Percentiles rank a stretch among this genome's conserved stretches.
These are phyloP conservation scores for Esteya vermicola DNA, from an alignment of 2,329 filamentous ascomycete species.

Conservation along the genomic window DNA sequence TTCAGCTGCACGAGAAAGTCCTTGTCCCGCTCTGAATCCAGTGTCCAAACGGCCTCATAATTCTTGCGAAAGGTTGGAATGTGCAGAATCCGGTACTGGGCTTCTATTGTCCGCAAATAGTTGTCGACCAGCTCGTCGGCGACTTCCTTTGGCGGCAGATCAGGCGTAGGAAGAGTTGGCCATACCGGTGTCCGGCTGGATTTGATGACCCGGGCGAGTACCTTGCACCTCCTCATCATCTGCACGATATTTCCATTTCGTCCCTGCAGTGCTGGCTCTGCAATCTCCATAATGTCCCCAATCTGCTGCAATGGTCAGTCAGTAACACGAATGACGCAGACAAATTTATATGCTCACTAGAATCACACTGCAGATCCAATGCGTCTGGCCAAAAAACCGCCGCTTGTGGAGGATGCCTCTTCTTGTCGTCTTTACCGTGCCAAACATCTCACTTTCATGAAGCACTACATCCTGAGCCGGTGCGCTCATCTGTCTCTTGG, in stretches of 20 bases:
- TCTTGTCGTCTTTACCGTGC: constrained; percentile 3
- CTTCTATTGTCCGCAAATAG: constrained; percentile 42
- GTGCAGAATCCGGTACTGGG: constrained; percentile 41
- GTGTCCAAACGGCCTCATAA: constrained; percentile 34
- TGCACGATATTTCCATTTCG: constrained; percentile 18
- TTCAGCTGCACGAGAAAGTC: constrained; percentile 35
- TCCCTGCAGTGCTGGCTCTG: constrained; percentile 15
- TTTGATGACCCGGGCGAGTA: constrained; percentile 37
- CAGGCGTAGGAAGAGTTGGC: constrained; percentile 2
- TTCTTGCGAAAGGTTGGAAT: constrained; percentile 39
- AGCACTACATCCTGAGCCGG: no score
- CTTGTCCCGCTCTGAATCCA: constrained; percentile 15
- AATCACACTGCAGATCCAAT: constrained; percentile 29
- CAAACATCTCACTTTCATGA: no score
- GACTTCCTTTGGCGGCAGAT: constrained; percentile 23
- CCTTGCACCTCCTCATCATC: constrained; percentile 34
- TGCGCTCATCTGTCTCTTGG: no score
- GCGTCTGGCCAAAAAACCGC: constrained; percentile 41
- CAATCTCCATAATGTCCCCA: constrained; percentile 6
- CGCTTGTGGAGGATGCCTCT: constrained; percentile 26
- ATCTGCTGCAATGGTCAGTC: not conserved
- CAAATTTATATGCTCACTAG: constrained; percentile 14
- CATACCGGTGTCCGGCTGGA: constrained; percentile 17
- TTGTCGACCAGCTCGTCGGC: constrained; percentile 35
- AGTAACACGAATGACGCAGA: not conserved